A percentile compares a stretch with the other conserved stretches of the same genome.
Evolutionary conservation across 2,329 filamentous ascomycete species (phyloP).

Genomic region (Cadophora gregata): DNA sequence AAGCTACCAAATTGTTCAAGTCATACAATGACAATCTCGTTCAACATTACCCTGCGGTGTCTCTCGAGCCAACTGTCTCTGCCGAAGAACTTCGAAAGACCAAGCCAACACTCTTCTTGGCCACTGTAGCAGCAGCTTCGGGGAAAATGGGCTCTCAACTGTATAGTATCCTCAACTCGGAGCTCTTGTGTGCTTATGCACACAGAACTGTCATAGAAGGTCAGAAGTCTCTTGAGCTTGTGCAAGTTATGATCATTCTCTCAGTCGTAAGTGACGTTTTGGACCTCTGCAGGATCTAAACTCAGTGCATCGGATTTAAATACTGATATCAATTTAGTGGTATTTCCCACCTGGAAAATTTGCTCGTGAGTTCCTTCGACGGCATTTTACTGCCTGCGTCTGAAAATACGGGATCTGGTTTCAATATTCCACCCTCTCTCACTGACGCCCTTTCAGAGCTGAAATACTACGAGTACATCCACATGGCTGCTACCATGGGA

Average conservation of each 20-base stretch:
- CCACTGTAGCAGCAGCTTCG: conserved; percentile 69
- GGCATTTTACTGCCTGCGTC: not conserved
- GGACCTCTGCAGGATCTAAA: not conserved
- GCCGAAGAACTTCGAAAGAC: conserved; percentile 58
- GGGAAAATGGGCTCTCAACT: conserved; percentile 52
- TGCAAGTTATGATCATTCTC: conserved; percentile 54
- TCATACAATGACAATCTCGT: conserved; percentile 63
- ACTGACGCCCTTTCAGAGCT: conserved; percentile 34
- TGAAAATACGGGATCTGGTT: not conserved
- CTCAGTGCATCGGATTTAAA: not conserved
- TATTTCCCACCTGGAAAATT: conserved; percentile 53
- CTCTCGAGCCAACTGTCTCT: conserved; percentile 58
- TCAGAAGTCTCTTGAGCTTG: conserved; percentile 55
- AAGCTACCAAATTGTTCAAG: conserved; percentile 58
- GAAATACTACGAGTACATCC: conserved; percentile 56
- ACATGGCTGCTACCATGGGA: conserved; percentile 55
- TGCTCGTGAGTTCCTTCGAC: conserved; percentile 27
- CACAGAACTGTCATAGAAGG: conserved; percentile 52
- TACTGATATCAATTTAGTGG: conserved; percentile 39
- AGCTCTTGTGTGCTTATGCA: conserved; percentile 52
- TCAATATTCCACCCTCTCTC: not conserved
- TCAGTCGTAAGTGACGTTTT: conserved; percentile 38
- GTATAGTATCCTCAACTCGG: conserved; percentile 50
- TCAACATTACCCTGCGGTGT: conserved; percentile 63
- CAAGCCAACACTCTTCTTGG: conserved; percentile 71